These are phyloP conservation scores for Tricholoma matsutake DNA, from an alignment of 768 basidiomycete genomes.

Conservation along the genomic window DNA sequence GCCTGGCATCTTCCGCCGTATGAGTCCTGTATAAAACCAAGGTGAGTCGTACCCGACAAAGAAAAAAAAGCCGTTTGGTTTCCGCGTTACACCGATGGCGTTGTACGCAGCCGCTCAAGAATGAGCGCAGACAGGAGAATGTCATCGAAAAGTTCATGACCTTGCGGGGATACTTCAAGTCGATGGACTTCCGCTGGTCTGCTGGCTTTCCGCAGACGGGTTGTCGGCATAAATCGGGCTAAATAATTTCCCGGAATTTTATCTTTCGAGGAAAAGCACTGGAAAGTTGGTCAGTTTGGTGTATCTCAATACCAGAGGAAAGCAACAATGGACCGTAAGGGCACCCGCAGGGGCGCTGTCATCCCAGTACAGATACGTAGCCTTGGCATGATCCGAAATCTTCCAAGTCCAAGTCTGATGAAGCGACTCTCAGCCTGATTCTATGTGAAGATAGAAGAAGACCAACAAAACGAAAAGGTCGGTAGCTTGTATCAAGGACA, in stretches of 20 bases:
- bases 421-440: constrained; percentile 4
- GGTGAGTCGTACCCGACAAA: too few relatives aligned
- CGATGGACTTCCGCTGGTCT: constrained; percentile 30
- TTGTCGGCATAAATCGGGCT: constrained; percentile 38
- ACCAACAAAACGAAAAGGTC: constrained; percentile 33
- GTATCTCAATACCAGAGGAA: neutral
- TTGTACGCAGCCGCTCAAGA: constrained; percentile 39
- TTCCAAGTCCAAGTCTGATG: constrained; percentile 36
- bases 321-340: constrained; percentile 23
- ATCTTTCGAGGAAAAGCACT: constrained; percentile 43
- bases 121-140: constrained; percentile 40
- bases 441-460: neutral
- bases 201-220: constrained; percentile 31
- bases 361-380: constrained; percentile 32
- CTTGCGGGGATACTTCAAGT: constrained; percentile 36
- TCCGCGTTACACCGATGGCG: constrained; percentile 24
- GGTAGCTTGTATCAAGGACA: constrained; percentile 29
- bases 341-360: constrained; percentile 28
- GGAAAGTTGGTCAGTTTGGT: neutral
- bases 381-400: constrained; percentile 23
- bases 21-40: too few relatives aligned
- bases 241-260: constrained; percentile 29
- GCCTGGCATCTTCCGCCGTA: too few relatives aligned
- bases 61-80: neutral
- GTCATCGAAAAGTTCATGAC: constrained; percentile 40